Base-by-base conservation (phyloP, 140 eudicot genomes). In the Ambrosia hybrid region DNA sequence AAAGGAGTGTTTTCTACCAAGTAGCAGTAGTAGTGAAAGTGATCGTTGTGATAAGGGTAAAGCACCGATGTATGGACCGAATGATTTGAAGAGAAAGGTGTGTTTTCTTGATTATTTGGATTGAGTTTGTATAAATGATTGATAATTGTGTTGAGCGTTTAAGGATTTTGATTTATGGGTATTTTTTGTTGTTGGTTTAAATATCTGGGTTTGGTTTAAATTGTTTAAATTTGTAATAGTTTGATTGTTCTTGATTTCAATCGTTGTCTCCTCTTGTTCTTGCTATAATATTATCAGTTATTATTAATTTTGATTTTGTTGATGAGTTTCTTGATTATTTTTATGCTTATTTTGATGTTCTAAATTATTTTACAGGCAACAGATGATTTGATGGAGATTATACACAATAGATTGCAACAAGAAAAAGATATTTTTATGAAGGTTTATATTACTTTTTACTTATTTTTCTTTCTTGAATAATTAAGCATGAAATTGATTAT, bases 331-430 rank as follows among this genome's bases (percentile, higher is more conserved):
- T 21, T 76, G 57, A 59, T 36, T 57, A 34, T 56, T 45, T 45
- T 57, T 41, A 46, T 59, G 9, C 2, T 73, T 15, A 46, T 45
- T 67, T n/a, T 58, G 5, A 34, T 1, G 12, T 65, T 52, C 21
- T 10, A 14, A 57, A 43, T 67, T 33, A 67, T 57, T n/a, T 62
- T 66, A 71, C 85, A 82, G 88, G 69, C 51, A 12, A 80, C 69
- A 5, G 67, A 78, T 67, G 84, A 84, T 52, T 86, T 65, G 71
- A 13, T 57, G 67, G 80, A 79, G 45, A 48, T 21, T 21, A 21
- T 8, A 48, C 51, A 70, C n/a, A 64, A 73, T 52, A 81, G 33
- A 73, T 58, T 84, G 48, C 74, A 78, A 13, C 57, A 80, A 15
- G 11, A 68, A 65, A 73, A 46, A 10, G 73, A 84, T 11, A 15